Conservation (phyloP, 306 rosid species). For the Glycine latifolia region DNA sequence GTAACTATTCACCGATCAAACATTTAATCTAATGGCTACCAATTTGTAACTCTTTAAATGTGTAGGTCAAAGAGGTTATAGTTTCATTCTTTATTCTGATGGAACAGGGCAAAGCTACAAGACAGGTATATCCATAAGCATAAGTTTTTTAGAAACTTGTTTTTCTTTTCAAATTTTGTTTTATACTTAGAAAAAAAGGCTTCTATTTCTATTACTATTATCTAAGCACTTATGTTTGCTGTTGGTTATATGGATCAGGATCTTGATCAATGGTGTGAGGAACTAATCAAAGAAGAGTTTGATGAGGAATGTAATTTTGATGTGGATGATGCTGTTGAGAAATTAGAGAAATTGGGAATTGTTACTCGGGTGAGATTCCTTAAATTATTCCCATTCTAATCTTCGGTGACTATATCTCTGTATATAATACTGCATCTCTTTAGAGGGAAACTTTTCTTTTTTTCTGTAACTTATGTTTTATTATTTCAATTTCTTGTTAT, state of each 20-base stretch:
- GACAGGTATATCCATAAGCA: constrained; percentile 54
- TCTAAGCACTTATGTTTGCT: too few species aligned
- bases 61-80: constrained; percentile 94
- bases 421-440: too few species aligned
- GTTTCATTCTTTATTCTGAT: constrained; percentile 86
- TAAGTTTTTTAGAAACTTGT: constrained; percentile 39
- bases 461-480: too few species aligned
- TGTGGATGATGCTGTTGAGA: constrained; percentile 90
- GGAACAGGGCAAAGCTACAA: constrained; percentile 94
- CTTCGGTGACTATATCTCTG: neutral
- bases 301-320: constrained; percentile 79
- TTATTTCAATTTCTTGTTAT: too few species aligned
- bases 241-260: constrained; percentile 62
- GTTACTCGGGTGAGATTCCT: constrained; percentile 76
- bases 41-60: constrained; percentile 43
- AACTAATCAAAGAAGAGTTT: constrained; percentile 87
- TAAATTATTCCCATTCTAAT: constrained; percentile 7
- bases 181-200: constrained; percentile 2
- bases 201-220: neutral
- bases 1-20: constrained; percentile 5
- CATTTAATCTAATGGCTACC: constrained; percentile 6
- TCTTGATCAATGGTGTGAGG: constrained; percentile 88
- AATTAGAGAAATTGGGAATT: constrained; percentile 88
- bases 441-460: too few species aligned
- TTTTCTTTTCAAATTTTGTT: constrained; percentile 23